Conservation (phyloP, 2,329 filamentous ascomycete species). For the Plectosphaerella plurivora region DNA sequence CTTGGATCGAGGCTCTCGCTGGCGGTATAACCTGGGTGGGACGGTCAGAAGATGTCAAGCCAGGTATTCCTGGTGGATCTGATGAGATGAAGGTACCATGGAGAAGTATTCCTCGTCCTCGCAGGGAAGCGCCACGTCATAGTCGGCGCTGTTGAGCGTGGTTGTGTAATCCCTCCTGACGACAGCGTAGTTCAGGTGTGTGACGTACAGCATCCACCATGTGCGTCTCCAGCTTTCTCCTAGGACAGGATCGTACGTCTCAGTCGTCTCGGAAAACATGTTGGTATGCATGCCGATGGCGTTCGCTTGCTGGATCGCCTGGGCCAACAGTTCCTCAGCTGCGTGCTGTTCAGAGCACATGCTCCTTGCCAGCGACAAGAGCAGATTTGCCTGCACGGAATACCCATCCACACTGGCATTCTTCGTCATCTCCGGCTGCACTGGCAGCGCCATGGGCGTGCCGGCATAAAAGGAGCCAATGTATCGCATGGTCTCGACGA, state of each 20-base stretch:
- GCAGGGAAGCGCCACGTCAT: background rate
- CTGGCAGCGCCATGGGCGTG: constrained; percentile 4
- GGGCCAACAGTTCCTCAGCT: constrained; percentile 7
- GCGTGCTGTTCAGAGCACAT: background rate
- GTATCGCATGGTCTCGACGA: constrained; percentile 22
- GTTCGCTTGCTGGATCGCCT: constrained; percentile 44
- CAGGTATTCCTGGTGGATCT: background rate
- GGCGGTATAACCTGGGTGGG: background rate
- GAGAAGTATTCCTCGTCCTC: constrained; percentile 1
- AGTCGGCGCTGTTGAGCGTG: background rate
- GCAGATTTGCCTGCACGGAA: constrained; percentile 14
- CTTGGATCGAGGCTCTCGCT: constrained; percentile 28
- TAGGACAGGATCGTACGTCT: constrained; percentile 35
- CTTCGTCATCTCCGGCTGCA: constrained; percentile 21
- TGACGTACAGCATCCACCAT: constrained; percentile 66
- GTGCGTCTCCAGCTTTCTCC: constrained; percentile 63
- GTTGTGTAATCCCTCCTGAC: constrained; percentile 1
- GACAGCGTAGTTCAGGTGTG: constrained; percentile 15
- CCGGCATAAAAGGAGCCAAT: constrained; percentile 27
- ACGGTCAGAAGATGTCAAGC: background rate
- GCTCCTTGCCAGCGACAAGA: background rate
- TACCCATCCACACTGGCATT: constrained; percentile 26
- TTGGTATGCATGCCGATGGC: constrained; percentile 56
- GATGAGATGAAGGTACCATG: background rate
- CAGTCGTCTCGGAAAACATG: constrained; percentile 47